phyloP scores from a whole-genome alignment of 129 eudicot species.

The Saussurea involucrata region DNA sequence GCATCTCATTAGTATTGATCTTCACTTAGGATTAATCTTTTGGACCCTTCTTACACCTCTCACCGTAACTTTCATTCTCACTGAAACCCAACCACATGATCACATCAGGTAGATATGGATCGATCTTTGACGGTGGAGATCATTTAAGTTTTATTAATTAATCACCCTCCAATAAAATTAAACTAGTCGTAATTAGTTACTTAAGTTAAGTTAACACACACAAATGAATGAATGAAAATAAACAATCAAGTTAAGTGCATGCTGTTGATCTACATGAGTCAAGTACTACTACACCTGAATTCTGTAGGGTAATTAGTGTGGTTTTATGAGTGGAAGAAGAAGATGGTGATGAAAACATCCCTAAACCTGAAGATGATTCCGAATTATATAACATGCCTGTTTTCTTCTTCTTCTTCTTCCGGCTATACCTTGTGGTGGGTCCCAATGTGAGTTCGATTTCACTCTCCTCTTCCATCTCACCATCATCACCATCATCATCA shows the following conservation, averaged over 20 bases:
- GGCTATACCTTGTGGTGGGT: conserved; percentile 16
- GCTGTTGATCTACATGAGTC: not conserved
- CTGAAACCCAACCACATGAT: too few species aligned
- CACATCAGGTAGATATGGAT: too few species aligned
- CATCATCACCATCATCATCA: not conserved
- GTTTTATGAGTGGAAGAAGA: conserved; percentile 26
- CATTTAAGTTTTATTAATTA: too few species aligned
- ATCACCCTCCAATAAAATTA: too few species aligned
- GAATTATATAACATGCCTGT: conserved; percentile 1
- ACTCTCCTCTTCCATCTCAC: conserved; percentile 19
- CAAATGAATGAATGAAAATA: not conserved
- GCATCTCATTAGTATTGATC: too few species aligned
- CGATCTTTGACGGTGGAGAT: too few species aligned
- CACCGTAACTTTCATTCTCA: too few species aligned
- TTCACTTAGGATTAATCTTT: too few species aligned
- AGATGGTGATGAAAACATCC: not conserved
- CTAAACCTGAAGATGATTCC: conserved; percentile 8
- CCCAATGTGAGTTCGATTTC: conserved; percentile 39
- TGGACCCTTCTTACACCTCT: too few species aligned
- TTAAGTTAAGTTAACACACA: not conserved
- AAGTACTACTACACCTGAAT: not conserved
- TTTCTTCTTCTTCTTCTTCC: conserved; percentile 7
- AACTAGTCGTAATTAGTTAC: not conserved
- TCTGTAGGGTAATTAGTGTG: conserved; percentile 12
- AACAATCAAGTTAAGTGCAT: not conserved